These are phyloP conservation scores for Gaeumannomyces tritici DNA, from an alignment of 2,329 filamentous ascomycete genomes.

Conservation along the genomic window DNA sequence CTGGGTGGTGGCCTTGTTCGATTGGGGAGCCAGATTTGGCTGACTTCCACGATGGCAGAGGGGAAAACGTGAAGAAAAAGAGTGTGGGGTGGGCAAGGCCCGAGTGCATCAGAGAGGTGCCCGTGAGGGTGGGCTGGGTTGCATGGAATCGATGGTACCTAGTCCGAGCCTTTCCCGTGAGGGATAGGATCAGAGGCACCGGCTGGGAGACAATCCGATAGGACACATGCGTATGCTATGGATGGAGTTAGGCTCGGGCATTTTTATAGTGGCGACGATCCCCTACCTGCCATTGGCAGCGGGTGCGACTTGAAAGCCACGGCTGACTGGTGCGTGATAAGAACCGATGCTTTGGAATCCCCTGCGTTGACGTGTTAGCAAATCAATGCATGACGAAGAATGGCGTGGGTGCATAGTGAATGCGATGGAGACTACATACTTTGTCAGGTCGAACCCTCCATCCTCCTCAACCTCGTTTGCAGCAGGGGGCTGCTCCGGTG, in stretches of 20 bases:
- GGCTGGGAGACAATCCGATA: background rate
- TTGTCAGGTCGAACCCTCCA: slow-evolving; percentile 47
- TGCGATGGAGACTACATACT: slow-evolving; percentile 27
- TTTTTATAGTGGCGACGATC: background rate
- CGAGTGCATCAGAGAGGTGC: background rate
- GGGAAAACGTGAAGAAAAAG: background rate
- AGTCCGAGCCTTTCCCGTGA: background rate
- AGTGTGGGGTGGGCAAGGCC: background rate
- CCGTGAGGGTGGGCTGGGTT: background rate
- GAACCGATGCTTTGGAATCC: slow-evolving; percentile 58
- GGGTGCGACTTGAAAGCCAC: slow-evolving; percentile 32
- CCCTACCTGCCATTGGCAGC: slow-evolving; percentile 23
- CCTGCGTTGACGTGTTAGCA: slow-evolving; percentile 26
- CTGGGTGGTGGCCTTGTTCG: background rate
- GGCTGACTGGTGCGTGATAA: slow-evolving; percentile 47
- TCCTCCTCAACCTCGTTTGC: slow-evolving; percentile 33
- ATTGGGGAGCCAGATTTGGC: background rate
- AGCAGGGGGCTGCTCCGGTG: background rate
- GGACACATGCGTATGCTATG: background rate
- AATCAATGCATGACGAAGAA: background rate
- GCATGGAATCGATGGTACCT: background rate
- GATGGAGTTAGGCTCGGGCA: background rate
- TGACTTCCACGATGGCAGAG: background rate
- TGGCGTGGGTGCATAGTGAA: background rate
- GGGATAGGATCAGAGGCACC: background rate